Evolutionary conservation across 148 eudicot genomes (phyloP).

Genomic region (Persicaria tinctoria): DNA sequence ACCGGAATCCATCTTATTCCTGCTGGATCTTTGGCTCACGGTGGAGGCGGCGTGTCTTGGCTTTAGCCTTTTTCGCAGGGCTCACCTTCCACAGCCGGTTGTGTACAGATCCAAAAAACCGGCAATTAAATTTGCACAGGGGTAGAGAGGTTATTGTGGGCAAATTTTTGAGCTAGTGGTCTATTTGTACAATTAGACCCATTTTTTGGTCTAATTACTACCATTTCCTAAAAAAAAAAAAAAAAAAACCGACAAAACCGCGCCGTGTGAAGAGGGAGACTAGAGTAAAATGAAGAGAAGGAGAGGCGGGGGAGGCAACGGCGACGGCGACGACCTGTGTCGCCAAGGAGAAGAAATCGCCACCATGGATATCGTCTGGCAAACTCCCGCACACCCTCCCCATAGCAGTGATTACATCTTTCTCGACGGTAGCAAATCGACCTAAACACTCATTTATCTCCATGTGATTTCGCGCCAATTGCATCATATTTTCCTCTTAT

Average conservation of each 20-base stretch:
- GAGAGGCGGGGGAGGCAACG: not conserved
- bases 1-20: too few relatives aligned
- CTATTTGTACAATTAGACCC: too few relatives aligned
- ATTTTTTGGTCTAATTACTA: too few relatives aligned
- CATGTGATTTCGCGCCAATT: not conserved
- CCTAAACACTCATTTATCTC: not conserved
- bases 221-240: too few relatives aligned
- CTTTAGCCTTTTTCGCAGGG: too few relatives aligned
- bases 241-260: not conserved
- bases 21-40: too few relatives aligned
- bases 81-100: too few relatives aligned
- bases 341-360: not conserved
- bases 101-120: too few relatives aligned
- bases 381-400: conserved; percentile 80
- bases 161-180: too few relatives aligned
- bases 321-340: not conserved
- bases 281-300: not conserved
- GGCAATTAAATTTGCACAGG: too few relatives aligned
- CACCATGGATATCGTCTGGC: conserved; percentile 87
- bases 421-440: conserved; percentile 42
- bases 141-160: too few relatives aligned
- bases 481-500: not conserved
- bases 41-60: too few relatives aligned
- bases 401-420: conserved; percentile 75
- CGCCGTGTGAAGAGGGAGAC: not conserved